phyloP scores from a whole-genome alignment of 352 stramenopile genomes.

The Globisporangium perplexum region DNA sequence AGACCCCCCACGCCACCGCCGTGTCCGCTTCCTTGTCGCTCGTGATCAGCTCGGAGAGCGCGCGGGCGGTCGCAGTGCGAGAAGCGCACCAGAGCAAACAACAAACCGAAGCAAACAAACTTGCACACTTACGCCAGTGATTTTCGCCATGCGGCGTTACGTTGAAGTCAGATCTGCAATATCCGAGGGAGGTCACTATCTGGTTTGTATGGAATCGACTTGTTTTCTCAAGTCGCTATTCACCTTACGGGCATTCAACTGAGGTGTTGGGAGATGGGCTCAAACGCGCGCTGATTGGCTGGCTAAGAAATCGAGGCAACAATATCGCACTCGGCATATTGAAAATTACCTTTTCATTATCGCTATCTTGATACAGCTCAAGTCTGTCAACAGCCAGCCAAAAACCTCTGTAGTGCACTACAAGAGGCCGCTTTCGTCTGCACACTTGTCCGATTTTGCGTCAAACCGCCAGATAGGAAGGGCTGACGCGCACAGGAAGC shows the following conservation, averaged over 20 bases:
- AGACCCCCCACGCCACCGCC: no score
- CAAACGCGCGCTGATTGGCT: neutral
- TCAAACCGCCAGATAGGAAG: conserved; percentile 7
- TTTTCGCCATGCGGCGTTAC: neutral
- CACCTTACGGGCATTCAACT: neutral
- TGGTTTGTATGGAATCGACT: neutral
- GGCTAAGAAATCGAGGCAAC: neutral
- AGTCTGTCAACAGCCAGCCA: no score
- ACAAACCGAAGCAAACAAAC: no score
- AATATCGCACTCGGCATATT: no score
- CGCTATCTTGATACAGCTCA: no score
- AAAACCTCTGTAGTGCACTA: neutral
- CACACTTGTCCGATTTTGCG: neutral
- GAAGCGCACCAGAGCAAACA: no score
- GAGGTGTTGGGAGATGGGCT: neutral
- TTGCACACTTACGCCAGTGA: no score
- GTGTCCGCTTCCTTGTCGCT: no score
- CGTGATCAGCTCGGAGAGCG: no score
- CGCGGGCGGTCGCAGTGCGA: no score
- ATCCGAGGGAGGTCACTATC: neutral
- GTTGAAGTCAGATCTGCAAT: neutral
- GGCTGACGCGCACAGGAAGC: neutral
- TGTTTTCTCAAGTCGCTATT: neutral
- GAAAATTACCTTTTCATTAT: no score
- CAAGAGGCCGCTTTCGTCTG: neutral